Evolutionary conservation across 495 filamentous ascomycete genomes (phyloP).

Genomic region (Neurospora africana): DNA sequence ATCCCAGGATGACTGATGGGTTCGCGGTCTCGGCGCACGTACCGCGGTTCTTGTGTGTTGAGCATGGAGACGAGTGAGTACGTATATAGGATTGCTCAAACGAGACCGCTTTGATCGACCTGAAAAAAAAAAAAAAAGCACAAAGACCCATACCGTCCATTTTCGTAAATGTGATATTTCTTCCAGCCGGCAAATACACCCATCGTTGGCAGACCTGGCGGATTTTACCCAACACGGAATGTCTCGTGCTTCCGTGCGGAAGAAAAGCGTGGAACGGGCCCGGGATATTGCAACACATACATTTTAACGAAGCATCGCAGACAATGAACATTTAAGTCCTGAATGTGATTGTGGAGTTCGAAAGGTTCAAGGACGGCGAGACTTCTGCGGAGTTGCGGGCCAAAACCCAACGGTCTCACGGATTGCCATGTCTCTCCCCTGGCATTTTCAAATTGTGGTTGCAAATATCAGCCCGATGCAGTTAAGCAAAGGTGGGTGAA

Average conservation of each 20-base stretch:
- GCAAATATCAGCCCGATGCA: neutral
- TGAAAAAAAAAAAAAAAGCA: neutral
- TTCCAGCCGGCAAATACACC: neutral
- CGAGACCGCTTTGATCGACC: neutral
- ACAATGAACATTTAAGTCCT: neutral
- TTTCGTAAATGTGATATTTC: neutral
- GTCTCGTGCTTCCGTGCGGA: neutral
- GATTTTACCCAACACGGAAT: neutral
- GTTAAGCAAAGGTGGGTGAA: neutral
- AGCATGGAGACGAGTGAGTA: neutral
- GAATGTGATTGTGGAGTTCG: neutral
- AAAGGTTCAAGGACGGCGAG: neutral
- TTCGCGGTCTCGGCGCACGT: neutral
- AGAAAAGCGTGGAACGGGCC: neutral
- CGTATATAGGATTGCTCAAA: too few relatives aligned
- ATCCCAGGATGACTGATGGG: neutral
- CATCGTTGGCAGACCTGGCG: neutral
- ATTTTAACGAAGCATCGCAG: neutral
- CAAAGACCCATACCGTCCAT: neutral
- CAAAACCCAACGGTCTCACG: neutral
- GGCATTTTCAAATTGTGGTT: neutral
- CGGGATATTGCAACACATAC: neutral
- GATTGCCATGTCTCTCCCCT: neutral
- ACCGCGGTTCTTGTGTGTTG: neutral
- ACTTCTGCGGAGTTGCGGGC: neutral